Evolutionary conservation across 139 green algal species (phyloP).

Genomic region (Chlamydomonas sp.): DNA sequence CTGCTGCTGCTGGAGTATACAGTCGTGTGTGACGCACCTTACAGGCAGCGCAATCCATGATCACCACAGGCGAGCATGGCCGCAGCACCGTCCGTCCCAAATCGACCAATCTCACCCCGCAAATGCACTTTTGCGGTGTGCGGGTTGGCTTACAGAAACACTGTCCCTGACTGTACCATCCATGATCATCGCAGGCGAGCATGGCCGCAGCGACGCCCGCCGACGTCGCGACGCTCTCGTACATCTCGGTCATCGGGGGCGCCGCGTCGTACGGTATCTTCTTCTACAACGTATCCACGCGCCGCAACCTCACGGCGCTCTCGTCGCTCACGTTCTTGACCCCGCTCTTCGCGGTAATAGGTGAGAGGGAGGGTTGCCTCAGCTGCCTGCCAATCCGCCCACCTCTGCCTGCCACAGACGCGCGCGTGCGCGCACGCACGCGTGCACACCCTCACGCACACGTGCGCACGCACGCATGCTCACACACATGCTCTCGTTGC

Average conservation of each 20-base stretch:
- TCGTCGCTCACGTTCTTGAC: slow-evolving; percentile 94
- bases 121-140: too few species aligned
- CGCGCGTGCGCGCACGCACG: neutral
- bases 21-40: too few species aligned
- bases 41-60: too few species aligned
- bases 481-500: neutral
- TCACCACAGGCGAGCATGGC: too few species aligned
- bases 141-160: too few species aligned
- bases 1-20: too few species aligned
- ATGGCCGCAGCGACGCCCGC: neutral
- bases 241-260: slow-evolving; percentile 84
- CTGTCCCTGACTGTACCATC: too few species aligned
- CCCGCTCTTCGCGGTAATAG: slow-evolving; percentile 76
- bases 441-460: neutral
- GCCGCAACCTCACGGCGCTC: slow-evolving; percentile 80
- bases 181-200: too few species aligned
- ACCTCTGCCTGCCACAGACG: neutral
- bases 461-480: neutral
- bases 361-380: slow-evolving; percentile 10
- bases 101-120: too few species aligned
- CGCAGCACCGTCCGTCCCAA: too few species aligned
- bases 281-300: slow-evolving; percentile 71
- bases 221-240: slow-evolving; percentile 43
- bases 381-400: neutral
- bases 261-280: slow-evolving; percentile 79